phyloP scores from a whole-genome alignment of 1,284 basidiomycete genomes.

The Fomitopsis betulina region DNA sequence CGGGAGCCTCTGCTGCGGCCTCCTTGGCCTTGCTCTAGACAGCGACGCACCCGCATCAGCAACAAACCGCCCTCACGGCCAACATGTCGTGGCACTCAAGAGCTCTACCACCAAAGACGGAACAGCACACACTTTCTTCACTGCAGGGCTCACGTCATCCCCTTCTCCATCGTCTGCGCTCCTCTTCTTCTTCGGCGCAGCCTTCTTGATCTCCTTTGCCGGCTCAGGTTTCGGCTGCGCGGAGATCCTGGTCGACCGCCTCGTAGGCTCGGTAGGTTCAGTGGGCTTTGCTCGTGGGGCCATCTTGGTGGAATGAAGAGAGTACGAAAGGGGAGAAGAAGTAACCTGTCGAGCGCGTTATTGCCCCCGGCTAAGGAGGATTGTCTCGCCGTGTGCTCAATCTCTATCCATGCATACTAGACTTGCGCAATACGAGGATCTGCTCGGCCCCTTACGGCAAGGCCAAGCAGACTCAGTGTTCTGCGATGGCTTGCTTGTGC shows the following conservation, averaged over 20 bases:
- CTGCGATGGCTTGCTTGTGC: too few relatives aligned
- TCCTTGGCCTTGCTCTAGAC: slow-evolving; percentile 19
- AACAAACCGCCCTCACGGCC: not conserved
- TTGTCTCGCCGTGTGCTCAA: not conserved
- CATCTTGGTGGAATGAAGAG: slow-evolving; percentile 11
- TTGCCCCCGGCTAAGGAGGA: not conserved
- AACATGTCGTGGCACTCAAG: not conserved
- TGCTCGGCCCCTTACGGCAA: too few relatives aligned
- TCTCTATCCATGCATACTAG: too few relatives aligned
- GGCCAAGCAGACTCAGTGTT: too few relatives aligned
- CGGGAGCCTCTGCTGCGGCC: slow-evolving; percentile 11
- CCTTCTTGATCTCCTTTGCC: slow-evolving; percentile 16
- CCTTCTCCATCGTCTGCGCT: slow-evolving; percentile 17
- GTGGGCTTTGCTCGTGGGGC: slow-evolving; percentile 18
- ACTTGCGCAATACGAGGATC: not conserved
- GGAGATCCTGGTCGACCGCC: slow-evolving; percentile 26
- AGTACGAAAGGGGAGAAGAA: not conserved
- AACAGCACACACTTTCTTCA: slow-evolving; percentile 24
- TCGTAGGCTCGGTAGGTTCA: slow-evolving; percentile 18
- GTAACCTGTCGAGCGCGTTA: not conserved
- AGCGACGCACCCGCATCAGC: not conserved
- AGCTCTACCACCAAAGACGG: too few relatives aligned
- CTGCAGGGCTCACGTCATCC: slow-evolving; percentile 17
- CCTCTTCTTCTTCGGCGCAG: slow-evolving; percentile 20
- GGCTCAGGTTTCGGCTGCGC: slow-evolving; percentile 26